Evolutionary conservation across 2,329 filamentous ascomycete genomes (phyloP), one percentile per base, ranked within the genome.

Genomic region (Chaetomiaceae sp.): DNA sequence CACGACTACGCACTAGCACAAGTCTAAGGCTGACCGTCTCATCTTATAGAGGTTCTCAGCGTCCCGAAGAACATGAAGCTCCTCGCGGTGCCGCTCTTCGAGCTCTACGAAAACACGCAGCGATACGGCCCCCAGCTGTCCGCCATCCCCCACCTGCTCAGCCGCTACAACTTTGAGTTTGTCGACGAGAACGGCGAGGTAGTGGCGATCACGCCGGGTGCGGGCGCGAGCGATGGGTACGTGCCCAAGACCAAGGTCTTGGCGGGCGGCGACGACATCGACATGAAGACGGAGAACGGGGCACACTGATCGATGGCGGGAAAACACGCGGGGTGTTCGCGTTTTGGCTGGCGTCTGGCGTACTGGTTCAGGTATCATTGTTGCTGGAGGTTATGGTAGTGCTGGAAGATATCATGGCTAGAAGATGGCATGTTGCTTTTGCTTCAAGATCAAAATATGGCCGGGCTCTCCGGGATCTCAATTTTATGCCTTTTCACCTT

Each of bases 11-110:
- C n/a, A n/a, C n/a, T n/a, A n/a, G n/a, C n/a, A n/a, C n/a, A n/a
- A n/a, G n/a, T n/a, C n/a, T n/a, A n/a, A n/a, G n/a, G n/a, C n/a
- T n/a, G n/a, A n/a, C n/a, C n/a, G n/a, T n/a, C n/a, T n/a, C n/a
- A n/a, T n/a, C n/a, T 19, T 34, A 46, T 64, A 95, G 89, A 96
- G 71, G 86, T 97, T 12, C 77, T 98, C 35, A 94, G 87, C 60
- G 93, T 98, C 8, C 93, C 93, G 0, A 98, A 98, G 73, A 98
- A 98, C 70, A 97, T 98, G 93, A 98, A 98, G 66, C 81, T 98
- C 19, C 83, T 98, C 33, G 93, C 93, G 1, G 93, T 98, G 1
- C 93, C 93, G 0, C 76, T 98, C 1, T 97, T 97, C 68, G 93
- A 98, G 70, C 81, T 98, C 32, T 98, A 98, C 72, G 93, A 98